Evolutionary conservation across 495 filamentous ascomycete genomes (phyloP).

Genomic region (Podospora comata): DNA sequence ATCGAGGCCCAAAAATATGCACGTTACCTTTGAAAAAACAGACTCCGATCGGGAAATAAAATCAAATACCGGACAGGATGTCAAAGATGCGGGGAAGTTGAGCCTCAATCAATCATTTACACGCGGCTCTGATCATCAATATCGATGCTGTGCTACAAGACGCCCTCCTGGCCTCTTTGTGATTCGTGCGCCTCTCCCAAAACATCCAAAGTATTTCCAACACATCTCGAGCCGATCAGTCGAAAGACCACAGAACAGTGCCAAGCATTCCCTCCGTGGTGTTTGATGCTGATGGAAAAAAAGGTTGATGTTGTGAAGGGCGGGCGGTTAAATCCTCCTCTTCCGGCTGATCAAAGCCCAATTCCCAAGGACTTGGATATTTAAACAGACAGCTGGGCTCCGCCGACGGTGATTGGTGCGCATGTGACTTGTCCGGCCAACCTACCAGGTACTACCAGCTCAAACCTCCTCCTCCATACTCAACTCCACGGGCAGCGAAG

Average conservation of each 20-base stretch:
- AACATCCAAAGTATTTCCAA: neutral
- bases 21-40: no score
- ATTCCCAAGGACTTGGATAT: neutral
- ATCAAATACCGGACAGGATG: no score
- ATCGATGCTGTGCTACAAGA: no score
- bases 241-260: neutral
- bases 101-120: no score
- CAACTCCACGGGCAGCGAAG: neutral
- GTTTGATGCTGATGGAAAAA: neutral
- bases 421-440: neutral
- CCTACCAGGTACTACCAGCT: neutral
- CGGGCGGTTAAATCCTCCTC: neutral
- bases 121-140: no score
- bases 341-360: neutral
- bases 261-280: neutral
- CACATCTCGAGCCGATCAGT: neutral
- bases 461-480: neutral
- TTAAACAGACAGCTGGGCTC: neutral
- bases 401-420: neutral
- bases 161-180: neutral
- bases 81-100: no score
- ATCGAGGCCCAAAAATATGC: no score
- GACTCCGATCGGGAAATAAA: no score
- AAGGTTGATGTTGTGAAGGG: neutral
- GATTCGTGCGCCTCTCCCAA: neutral